Evolutionary conservation across 164 flowering plant genomes (phyloP).

Genomic region (Taxillus chinensis): DNA sequence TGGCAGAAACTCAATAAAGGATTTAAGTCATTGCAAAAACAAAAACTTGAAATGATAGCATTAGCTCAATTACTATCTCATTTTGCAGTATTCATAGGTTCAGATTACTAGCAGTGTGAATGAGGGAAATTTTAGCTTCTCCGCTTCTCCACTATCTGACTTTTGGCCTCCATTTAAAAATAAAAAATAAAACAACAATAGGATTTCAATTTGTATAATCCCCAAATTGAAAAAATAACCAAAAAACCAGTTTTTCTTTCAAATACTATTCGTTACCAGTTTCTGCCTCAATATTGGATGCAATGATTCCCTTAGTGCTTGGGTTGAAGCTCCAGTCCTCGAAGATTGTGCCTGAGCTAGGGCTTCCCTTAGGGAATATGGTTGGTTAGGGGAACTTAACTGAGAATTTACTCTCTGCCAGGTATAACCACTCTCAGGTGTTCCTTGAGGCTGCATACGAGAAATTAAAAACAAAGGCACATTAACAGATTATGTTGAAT

Average conservation of each 20-base stretch:
- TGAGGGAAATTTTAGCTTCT: not conserved
- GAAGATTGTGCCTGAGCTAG: slow-evolving; percentile 99
- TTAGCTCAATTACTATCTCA: too few relatives aligned
- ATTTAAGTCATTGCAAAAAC: too few relatives aligned
- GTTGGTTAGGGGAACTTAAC: slow-evolving; percentile 95
- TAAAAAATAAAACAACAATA: too few relatives aligned
- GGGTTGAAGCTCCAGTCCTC: slow-evolving; percentile 88
- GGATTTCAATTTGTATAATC: too few relatives aligned
- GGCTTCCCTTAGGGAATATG: slow-evolving; percentile 96
- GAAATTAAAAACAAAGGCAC: slow-evolving; percentile 6
- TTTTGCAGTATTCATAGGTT: too few relatives aligned
- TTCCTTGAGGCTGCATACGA: slow-evolving; percentile 68
- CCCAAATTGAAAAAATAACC: too few relatives aligned
- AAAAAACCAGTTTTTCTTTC: too few relatives aligned
- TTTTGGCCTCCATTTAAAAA: too few relatives aligned
- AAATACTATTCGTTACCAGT: not conserved
- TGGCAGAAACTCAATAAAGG: not conserved
- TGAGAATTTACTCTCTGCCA: slow-evolving; percentile 98
- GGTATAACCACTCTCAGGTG: slow-evolving; percentile 80
- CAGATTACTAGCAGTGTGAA: not conserved
- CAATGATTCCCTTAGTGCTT: slow-evolving; percentile 93
- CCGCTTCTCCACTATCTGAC: slow-evolving; percentile 43
- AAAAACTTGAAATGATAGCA: too few relatives aligned
- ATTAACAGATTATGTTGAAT: not conserved
- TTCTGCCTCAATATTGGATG: slow-evolving; percentile 87